Conservation (phyloP, 257 asterid species). For the Marsdenia floribunda region DNA sequence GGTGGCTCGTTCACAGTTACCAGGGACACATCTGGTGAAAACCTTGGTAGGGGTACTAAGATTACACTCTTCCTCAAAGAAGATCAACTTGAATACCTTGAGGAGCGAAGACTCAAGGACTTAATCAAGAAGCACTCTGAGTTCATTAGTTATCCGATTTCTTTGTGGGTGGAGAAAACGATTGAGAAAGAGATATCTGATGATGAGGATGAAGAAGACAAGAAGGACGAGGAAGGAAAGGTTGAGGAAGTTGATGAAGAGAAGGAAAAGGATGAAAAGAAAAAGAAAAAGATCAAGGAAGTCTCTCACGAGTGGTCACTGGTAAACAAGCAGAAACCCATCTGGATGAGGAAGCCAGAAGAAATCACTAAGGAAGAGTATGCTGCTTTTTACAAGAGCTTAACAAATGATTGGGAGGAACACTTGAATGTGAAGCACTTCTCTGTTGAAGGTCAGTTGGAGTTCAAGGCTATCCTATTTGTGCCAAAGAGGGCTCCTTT, state of each 20-base stretch:
- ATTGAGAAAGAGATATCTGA: constrained; percentile 54
- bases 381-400: constrained; percentile 54
- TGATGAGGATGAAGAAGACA: constrained; percentile 53
- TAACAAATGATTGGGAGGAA: constrained; percentile 62
- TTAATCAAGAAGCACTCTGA: constrained; percentile 55
- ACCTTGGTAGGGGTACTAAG: constrained; percentile 56
- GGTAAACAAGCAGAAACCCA: constrained; percentile 56
- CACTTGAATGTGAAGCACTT: constrained; percentile 54
- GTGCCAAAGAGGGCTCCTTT: constrained; percentile 61
- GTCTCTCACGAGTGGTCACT: constrained; percentile 49
- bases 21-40: constrained; percentile 45
- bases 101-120: constrained; percentile 56
- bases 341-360: constrained; percentile 62
- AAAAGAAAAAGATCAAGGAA: constrained; percentile 53
- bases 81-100: constrained; percentile 58
- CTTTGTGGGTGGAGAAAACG: constrained; percentile 56
- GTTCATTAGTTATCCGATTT: constrained; percentile 53
- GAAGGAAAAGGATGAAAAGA: constrained; percentile 43
- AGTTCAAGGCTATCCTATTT: constrained; percentile 52
- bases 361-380: constrained; percentile 58
- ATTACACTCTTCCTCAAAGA: constrained; percentile 50
- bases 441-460: constrained; percentile 61
- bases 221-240: constrained; percentile 55
- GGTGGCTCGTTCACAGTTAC: constrained; percentile 59
- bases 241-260: constrained; percentile 56